Evolutionary conservation across 352 stramenopile species (phyloP), one percentile per base, ranked within the genome.

Genomic region (Phytophthora palmivora): DNA sequence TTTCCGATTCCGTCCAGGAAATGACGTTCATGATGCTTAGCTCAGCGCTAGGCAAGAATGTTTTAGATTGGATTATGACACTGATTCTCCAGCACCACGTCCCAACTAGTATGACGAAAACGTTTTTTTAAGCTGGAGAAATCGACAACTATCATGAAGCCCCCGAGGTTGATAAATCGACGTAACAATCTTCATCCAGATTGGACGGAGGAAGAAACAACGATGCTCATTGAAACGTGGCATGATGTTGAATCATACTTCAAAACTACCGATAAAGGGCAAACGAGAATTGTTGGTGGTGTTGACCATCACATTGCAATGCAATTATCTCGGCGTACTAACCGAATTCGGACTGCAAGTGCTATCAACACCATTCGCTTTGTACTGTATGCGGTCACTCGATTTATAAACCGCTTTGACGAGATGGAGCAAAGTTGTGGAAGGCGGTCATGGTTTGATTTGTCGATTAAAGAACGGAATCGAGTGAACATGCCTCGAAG

Each of bases 1-100:
- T 41, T 43, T 73, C 64, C 12, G 15, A 30, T 28, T 67, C 54
- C n/a, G n/a, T n/a, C n/a, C n/a, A n/a, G n/a, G n/a, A n/a, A n/a
- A n/a, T 59, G 2, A 70, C 39, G 28, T 55, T 66, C n/a, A n/a
- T n/a, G n/a, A n/a, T n/a, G n/a, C n/a, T n/a, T n/a, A n/a, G n/a
- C n/a, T n/a, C n/a, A n/a, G n/a, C n/a, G n/a, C n/a, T n/a, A n/a
- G n/a, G n/a, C n/a, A n/a, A n/a, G n/a, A n/a, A n/a, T n/a, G n/a
- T n/a, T n/a, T n/a, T n/a, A n/a, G n/a, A n/a, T n/a, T n/a, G n/a
- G n/a, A n/a, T n/a, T n/a, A n/a, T n/a, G n/a, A n/a, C n/a, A n/a
- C n/a, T n/a, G n/a, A n/a, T n/a, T n/a, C n/a, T n/a, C n/a, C n/a
- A n/a, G n/a, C n/a, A n/a, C n/a, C 6, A 28, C 24, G 24, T 28